These are phyloP conservation scores for Neurospora sublineolata DNA, from an alignment of 495 filamentous ascomycete genomes.

Conservation along the genomic window DNA sequence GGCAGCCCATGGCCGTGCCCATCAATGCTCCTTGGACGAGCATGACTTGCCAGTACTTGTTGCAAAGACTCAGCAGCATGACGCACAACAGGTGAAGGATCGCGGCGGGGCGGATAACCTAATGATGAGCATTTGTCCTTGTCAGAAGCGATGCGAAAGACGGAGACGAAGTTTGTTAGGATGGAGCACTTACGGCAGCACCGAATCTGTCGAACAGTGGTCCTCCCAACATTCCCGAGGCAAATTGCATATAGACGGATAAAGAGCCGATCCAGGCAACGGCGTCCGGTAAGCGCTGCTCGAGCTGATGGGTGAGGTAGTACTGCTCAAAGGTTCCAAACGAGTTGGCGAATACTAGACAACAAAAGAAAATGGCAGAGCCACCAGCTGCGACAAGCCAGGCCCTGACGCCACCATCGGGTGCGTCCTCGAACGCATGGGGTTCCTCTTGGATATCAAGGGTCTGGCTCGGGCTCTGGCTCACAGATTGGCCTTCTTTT, in stretches of 20 bases:
- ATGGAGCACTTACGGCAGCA: conserved; percentile 20
- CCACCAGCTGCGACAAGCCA: conserved; percentile 23
- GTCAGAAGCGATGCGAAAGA: neutral
- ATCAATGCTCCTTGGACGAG: conserved; percentile 49
- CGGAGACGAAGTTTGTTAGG: neutral
- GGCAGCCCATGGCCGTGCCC: conserved; percentile 37
- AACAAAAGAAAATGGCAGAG: conserved; percentile 33
- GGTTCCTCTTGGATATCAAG: neutral
- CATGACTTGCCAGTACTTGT: conserved; percentile 49
- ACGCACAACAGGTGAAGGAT: conserved; percentile 28
- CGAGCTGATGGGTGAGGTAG: conserved; percentile 42
- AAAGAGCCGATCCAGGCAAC: conserved; percentile 54
- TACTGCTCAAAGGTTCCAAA: conserved; percentile 53
- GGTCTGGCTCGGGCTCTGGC: neutral
- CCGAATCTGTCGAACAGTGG: conserved; percentile 40
- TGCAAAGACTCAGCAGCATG: conserved; percentile 50
- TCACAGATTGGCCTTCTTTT: neutral
- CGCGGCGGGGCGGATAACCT: conserved; percentile 29
- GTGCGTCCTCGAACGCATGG: neutral
- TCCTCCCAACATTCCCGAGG: conserved; percentile 29
- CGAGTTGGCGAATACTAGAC: conserved; percentile 50
- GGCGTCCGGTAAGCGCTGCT: conserved; percentile 32
- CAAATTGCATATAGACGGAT: conserved; percentile 35
- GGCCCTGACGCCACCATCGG: conserved; percentile 25
- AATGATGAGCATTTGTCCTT: neutral